phyloP scores from a whole-genome alignment of 208 protist species.

The Leishmania braziliensis region DNA sequence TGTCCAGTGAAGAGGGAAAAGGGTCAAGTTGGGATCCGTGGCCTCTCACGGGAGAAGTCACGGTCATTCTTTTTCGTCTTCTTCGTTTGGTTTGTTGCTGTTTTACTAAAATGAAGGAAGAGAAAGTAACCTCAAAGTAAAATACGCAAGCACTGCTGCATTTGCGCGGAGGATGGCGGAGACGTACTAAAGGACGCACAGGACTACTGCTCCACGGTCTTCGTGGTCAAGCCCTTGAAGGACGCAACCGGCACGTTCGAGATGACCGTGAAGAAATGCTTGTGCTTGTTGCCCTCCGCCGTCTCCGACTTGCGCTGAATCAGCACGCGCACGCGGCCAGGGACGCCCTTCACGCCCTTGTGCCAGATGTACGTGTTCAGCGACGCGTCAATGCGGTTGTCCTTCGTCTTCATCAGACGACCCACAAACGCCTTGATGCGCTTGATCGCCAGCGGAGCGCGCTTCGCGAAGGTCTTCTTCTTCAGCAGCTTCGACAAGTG shows the following conservation, averaged over 20 bases:
- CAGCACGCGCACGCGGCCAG: conserved; percentile 95
- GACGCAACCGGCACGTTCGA: conserved; percentile 82
- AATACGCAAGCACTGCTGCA: too few species aligned
- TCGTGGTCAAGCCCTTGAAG: conserved; percentile 89
- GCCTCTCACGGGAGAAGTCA: background rate
- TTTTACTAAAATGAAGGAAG: background rate
- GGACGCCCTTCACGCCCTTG: conserved; percentile 95
- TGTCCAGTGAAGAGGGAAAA: too few species aligned
- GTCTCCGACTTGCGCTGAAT: conserved; percentile 90
- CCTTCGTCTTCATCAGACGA: conserved; percentile 96
- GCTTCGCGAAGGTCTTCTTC: conserved; percentile 96
- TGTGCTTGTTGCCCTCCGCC: conserved; percentile 80
- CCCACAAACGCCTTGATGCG: conserved; percentile 95
- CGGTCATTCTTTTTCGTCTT: background rate
- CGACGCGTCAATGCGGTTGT: conserved; percentile 96
- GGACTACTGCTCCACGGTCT: conserved; percentile 73
- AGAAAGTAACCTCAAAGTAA: background rate
- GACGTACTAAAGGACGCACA: background rate
- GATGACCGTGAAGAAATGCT: conserved; percentile 92
- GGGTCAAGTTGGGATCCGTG: background rate
- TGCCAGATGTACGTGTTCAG: conserved; percentile 98
- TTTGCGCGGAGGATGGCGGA: too few species aligned
- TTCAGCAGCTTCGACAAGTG: conserved; percentile 97
- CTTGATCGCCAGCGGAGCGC: conserved; percentile 96
- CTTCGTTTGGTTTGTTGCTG: background rate